Evolutionary conservation across 1,139 yeast genomes (phyloP).

Genomic region (Candida sp.): DNA sequence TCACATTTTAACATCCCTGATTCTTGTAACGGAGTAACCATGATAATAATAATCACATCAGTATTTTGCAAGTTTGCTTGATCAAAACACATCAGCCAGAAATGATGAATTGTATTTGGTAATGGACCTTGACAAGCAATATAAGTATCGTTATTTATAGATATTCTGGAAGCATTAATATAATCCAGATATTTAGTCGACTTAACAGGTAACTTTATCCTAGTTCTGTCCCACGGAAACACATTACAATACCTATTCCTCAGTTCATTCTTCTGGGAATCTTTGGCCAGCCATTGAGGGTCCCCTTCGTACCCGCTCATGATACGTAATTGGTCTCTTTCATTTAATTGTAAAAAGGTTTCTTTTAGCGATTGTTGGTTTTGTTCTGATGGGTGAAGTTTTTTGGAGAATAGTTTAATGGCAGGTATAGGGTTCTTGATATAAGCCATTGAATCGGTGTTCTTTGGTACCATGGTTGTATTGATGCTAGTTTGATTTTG

Average conservation of each 20-base stretch:
- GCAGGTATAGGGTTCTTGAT: background rate
- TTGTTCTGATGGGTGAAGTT: background rate
- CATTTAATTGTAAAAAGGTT: background rate
- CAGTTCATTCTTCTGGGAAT: background rate
- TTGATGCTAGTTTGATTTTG: no score
- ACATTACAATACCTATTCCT: constrained; percentile 42
- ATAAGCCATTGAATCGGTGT: background rate
- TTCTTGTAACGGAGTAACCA: constrained; percentile 84
- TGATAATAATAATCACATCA: constrained; percentile 58
- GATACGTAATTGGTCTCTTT: constrained; percentile 1
- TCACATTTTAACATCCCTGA: constrained; percentile 60
- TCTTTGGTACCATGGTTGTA: no score
- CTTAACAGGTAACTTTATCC: constrained; percentile 28
- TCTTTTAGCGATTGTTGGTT: background rate
- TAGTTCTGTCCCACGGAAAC: constrained; percentile 36
- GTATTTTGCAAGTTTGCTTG: constrained; percentile 34
- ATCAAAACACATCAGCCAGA: constrained; percentile 82
- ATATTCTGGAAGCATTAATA: constrained; percentile 41
- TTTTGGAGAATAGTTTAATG: background rate
- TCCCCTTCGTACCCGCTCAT: constrained; percentile 1
- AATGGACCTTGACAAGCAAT: constrained; percentile 64
- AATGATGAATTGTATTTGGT: constrained; percentile 56
- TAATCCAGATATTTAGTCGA: constrained; percentile 18
- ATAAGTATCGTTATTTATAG: constrained; percentile 14
- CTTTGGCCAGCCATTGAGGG: background rate